Conservation (phyloP, 805 yeast species). For the Isabelozyma pseudorhagii region DNA sequence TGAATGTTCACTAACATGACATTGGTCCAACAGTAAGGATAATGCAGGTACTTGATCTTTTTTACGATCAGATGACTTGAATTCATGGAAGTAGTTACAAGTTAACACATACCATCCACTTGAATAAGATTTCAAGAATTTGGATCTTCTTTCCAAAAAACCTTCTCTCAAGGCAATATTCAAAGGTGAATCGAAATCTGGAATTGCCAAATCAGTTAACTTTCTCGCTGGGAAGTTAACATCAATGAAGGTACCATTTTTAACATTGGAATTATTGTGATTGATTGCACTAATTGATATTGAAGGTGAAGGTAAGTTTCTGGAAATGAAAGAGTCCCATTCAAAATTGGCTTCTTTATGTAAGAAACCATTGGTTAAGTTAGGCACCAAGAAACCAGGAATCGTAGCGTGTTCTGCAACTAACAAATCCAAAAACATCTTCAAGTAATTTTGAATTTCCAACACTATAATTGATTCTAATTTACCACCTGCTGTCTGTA, state of each 20-base stretch:
- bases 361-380: slow-evolving; percentile 53
- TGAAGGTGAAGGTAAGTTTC: slow-evolving; percentile 48
- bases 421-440: slow-evolving; percentile 65
- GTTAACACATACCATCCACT: slow-evolving; percentile 90
- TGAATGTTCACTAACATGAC: slow-evolving; percentile 80
- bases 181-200: slow-evolving; percentile 66
- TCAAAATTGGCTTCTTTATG: slow-evolving; percentile 77
- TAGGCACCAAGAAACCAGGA: slow-evolving; percentile 62
- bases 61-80: slow-evolving; percentile 77
- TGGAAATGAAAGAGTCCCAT: slow-evolving; percentile 80
- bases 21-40: slow-evolving; percentile 76
- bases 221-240: slow-evolving; percentile 35
- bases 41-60: slow-evolving; percentile 79
- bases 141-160: slow-evolving; percentile 82
- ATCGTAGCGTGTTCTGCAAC: slow-evolving; percentile 74
- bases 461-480: slow-evolving; percentile 80
- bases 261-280: slow-evolving; percentile 20
- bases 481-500: slow-evolving; percentile 85
- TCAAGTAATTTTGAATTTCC: slow-evolving; percentile 81
- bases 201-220: slow-evolving; percentile 55
- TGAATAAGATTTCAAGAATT: slow-evolving; percentile 86
- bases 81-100: slow-evolving; percentile 84
- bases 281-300: slow-evolving; percentile 24
- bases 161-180: slow-evolving; percentile 69
- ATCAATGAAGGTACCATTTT: slow-evolving; percentile 39